Percentiles rank a stretch among this genome's conserved stretches.
Evolutionary conservation across 164 flowering plant genomes (phyloP).

Genomic region (Cinnamomum micranthum): DNA sequence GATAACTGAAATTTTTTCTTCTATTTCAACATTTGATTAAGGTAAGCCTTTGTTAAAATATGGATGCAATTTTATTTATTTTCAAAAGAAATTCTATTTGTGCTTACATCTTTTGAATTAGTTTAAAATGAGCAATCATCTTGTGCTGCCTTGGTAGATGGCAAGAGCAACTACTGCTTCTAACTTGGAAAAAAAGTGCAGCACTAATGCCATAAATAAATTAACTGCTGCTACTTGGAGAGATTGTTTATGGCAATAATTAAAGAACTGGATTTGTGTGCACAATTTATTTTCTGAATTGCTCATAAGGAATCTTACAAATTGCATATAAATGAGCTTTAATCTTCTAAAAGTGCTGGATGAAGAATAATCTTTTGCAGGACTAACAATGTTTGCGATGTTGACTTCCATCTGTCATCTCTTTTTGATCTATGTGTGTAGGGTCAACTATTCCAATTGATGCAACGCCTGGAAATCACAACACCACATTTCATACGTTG

Average conservation of each 20-base stretch:
- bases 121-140: not conserved
- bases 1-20: not conserved
- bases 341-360: not conserved
- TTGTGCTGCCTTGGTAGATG: not conserved
- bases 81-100: no score
- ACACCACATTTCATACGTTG: constrained; percentile 99
- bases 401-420: not conserved
- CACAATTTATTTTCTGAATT: not conserved
- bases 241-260: not conserved
- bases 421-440: constrained; percentile 17
- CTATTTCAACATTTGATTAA: no score
- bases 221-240: not conserved
- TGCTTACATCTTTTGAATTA: no score
- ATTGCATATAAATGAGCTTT: not conserved
- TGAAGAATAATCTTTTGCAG: not conserved
- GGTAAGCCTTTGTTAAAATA: no score
- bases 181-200: not conserved
- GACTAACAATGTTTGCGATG: not conserved
- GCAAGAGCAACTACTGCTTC: not conserved
- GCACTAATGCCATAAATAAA: not conserved
- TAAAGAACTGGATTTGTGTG: not conserved
- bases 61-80: no score
- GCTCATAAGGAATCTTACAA: not conserved
- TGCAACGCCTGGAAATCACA: constrained; percentile 88
- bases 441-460: constrained; percentile 90